phyloP scores from a whole-genome alignment of 1,139 yeast genomes.

The Sugiyamaella japonica region DNA sequence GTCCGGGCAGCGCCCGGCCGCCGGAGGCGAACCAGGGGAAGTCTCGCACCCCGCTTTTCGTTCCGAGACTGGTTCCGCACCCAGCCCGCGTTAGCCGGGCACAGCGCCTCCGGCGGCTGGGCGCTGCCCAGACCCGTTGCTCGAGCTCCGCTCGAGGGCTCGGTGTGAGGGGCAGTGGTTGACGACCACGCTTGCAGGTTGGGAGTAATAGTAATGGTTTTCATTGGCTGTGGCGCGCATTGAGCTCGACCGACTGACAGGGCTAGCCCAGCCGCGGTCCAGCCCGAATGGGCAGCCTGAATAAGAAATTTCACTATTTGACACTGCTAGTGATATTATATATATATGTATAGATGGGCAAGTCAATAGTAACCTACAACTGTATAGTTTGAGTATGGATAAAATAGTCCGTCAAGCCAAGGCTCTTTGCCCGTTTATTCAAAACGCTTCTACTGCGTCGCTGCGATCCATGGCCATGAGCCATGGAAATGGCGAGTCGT shows the following conservation, averaged over 20 bases:
- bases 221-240: not conserved
- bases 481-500: conserved; percentile 23
- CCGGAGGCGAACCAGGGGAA: too few species aligned
- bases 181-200: not conserved
- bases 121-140: too few species aligned
- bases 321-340: not conserved
- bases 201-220: not conserved
- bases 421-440: conserved; percentile 83
- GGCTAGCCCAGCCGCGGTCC: not conserved
- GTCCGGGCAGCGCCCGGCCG: too few species aligned
- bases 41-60: too few species aligned
- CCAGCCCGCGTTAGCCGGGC: too few species aligned
- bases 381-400: conserved; percentile 55
- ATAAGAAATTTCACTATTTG: conserved; percentile 1
- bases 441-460: conserved; percentile 58
- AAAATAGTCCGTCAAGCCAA: conserved; percentile 73
- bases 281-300: not conserved
- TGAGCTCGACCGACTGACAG: not conserved
- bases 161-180: too few species aligned
- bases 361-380: too few species aligned
- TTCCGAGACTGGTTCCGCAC: too few species aligned
- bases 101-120: too few species aligned
- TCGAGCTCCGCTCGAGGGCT: too few species aligned
- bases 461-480: conserved; percentile 42
- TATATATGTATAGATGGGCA: not conserved